phyloP scores from a whole-genome alignment of 2,329 filamentous ascomycete species.

The Calonectria pteridis region DNA sequence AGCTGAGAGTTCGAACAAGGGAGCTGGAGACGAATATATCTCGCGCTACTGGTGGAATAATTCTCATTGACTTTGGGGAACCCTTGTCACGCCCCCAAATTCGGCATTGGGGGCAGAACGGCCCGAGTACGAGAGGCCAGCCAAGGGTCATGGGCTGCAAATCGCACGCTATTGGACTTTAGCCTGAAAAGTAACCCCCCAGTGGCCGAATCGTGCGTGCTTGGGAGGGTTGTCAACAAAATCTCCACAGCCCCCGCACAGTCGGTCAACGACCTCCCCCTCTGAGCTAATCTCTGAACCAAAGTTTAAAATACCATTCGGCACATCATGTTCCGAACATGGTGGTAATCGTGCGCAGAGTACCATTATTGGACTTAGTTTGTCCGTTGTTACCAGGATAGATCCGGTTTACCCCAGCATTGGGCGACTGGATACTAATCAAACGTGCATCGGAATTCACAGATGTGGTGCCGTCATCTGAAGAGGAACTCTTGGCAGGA shows the following conservation, averaged over 20 bases:
- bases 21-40: background rate
- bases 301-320: background rate
- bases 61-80: background rate
- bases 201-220: background rate
- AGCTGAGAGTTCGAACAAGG: background rate
- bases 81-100: background rate
- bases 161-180: background rate
- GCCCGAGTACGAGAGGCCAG: background rate
- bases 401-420: background rate
- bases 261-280: background rate
- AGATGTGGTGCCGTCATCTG: background rate
- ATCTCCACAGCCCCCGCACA: constrained; percentile 1
- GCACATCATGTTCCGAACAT: background rate
- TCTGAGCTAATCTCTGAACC: background rate
- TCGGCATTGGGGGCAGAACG: background rate
- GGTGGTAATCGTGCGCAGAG: no score
- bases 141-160: background rate
- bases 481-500: background rate
- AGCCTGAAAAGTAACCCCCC: background rate
- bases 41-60: background rate
- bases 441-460: background rate
- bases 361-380: no score
- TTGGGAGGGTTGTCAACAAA: background rate
- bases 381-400: background rate
- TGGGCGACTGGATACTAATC: background rate